phyloP scores from a whole-genome alignment of 179 eudicot species.

The Nepenthes alata region DNA sequence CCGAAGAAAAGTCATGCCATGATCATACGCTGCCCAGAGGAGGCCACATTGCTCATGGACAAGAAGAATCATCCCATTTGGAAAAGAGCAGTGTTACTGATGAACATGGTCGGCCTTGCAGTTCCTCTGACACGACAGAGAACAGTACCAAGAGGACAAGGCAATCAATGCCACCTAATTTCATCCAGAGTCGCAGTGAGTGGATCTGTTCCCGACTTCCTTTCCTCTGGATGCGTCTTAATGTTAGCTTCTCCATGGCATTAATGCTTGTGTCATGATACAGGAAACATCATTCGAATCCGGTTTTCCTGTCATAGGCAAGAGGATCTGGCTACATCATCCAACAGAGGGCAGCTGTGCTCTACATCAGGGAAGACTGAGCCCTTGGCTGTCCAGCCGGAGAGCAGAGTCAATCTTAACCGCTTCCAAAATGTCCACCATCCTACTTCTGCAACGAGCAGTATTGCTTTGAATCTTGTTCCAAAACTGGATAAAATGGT shows the following conservation, averaged over 20 bases:
- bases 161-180: neutral
- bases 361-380: neutral
- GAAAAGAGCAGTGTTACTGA: constrained; percentile 12
- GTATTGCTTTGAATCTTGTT: neutral
- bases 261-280: neutral
- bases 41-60: no score
- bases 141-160: constrained; percentile 10
- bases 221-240: neutral
- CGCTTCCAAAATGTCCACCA: neutral
- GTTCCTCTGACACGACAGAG: constrained; percentile 12
- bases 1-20: neutral
- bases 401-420: neutral
- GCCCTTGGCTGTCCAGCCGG: neutral
- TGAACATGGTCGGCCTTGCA: constrained; percentile 9
- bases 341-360: neutral
- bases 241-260: neutral
- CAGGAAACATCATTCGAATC: neutral
- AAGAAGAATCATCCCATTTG: neutral
- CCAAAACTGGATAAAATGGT: neutral
- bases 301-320: neutral
- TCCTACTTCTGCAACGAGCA: neutral
- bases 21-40: no score
- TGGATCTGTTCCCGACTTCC: neutral
- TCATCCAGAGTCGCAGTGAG: neutral
- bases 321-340: neutral